A percentile compares a stretch with the other conserved stretches of the same genome.
phyloP scores from a whole-genome alignment of 78 protist genomes.

The Andalucia godoyi region DNA sequence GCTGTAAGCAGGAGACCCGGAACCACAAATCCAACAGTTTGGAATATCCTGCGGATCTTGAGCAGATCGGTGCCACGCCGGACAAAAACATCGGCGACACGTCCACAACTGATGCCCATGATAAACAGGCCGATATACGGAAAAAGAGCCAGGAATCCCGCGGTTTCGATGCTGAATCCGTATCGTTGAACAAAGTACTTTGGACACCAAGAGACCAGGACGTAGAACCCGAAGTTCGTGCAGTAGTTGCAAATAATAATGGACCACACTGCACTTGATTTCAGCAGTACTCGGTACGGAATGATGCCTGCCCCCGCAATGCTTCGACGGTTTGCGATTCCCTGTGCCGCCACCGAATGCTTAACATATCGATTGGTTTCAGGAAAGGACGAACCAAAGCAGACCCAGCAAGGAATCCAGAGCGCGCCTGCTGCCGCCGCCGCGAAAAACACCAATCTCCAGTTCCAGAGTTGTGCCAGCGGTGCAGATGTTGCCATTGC shows the following conservation, averaged over 20 bases:
- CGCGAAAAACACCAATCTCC: background rate
- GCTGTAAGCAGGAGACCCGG: background rate
- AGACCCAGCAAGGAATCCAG: background rate
- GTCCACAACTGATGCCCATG: too few relatives aligned
- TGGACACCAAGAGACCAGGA: slow-evolving; percentile 4
- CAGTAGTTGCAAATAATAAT: background rate
- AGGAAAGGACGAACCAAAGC: background rate
- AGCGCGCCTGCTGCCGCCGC: background rate
- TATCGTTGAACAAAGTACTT: background rate
- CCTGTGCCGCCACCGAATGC: too few relatives aligned
- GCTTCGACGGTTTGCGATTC: too few relatives aligned
- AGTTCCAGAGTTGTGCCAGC: background rate
- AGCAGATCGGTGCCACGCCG: background rate
- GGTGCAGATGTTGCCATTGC: background rate
- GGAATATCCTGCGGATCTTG: background rate
- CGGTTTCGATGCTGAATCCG: background rate
- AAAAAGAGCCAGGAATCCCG: background rate
- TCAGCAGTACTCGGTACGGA: slow-evolving; percentile 2
- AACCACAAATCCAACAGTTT: background rate
- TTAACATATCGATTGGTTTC: too few relatives aligned
- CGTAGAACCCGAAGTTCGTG: slow-evolving; percentile 15
- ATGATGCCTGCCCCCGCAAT: too few relatives aligned
- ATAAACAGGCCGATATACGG: too few relatives aligned
- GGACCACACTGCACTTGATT: slow-evolving; percentile 1
- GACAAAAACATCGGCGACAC: background rate